Base-by-base conservation (phyloP, 2,329 filamentous ascomycete genomes). In the Penicillium sp. region DNA sequence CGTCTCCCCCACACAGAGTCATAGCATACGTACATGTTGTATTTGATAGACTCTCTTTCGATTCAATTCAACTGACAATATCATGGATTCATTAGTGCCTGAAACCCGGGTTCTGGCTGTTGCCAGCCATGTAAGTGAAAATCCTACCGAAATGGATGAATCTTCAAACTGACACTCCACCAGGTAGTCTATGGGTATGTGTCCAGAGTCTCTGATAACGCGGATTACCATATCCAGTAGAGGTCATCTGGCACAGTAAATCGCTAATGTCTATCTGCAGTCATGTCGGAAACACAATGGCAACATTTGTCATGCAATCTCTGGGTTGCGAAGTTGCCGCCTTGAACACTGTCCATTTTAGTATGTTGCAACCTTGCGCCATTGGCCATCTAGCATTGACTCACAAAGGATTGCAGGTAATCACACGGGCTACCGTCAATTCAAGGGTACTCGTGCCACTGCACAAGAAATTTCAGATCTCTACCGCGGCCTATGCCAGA, bases 231-330 rank as follows among this genome's bases (percentile, higher is more conserved):
- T 48, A 54, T 55, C 51, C 47, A 47, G 35, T 35, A 30, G 10
- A 26, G 36, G 16, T n/a, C 4, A 42, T 32, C 41, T 10, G 27
- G 16, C 14, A 14, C 3, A 53, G 47, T 48, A 47, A 57, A 55
- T 32, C 36, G 38, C 59, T 62, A 40, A 63, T 47, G 50, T 47
- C 38, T 16, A 10, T 34, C 34, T 26, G 59, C 72, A 96, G 94
- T 71, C 93, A 97, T 81, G 94, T 99, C 63, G 94, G 94, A 47
- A 99, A 99, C 73, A 96, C 93, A 67, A 96, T 99, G 80, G 92
- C 92, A 39, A 91, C 91, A 1, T 95, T 96, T 69, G 90, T 92
- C 62, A 88, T 99, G 81, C 93, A 99, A 74, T 88, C 89, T 0
- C 78, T 99, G 47, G 94, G 94, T 44, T 97, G 91, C 69, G 93